Conservation (phyloP, 371 early-diverging fungal genomes). For the Mucor mucedo region DNA sequence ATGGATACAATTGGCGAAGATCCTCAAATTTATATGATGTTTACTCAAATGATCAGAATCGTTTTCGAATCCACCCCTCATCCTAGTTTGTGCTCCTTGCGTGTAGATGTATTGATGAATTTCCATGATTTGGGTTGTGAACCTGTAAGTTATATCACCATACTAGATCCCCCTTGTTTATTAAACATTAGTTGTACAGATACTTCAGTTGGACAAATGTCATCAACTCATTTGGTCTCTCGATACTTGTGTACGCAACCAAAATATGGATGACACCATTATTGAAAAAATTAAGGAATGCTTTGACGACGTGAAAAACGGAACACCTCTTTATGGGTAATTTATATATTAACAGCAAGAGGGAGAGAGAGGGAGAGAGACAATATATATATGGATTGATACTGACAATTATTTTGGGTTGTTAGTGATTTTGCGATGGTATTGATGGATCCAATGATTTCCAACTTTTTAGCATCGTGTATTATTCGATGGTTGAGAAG, state of each 20-base stretch:
- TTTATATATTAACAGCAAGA: background rate
- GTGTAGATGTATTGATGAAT: slow-evolving; percentile 73
- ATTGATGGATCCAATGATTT: slow-evolving; percentile 63
- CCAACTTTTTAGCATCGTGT: slow-evolving; percentile 54
- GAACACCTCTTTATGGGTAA: slow-evolving; percentile 68
- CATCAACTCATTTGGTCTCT: slow-evolving; percentile 70
- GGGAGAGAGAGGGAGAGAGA: background rate
- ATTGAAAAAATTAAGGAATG: slow-evolving; percentile 68
- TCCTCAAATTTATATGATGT: slow-evolving; percentile 62
- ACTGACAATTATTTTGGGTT: background rate
- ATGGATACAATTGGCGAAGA: slow-evolving; percentile 61
- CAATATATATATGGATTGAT: background rate
- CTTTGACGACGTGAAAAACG: slow-evolving; percentile 63
- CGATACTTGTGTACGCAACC: slow-evolving; percentile 69
- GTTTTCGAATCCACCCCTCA: slow-evolving; percentile 64
- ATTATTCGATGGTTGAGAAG: slow-evolving; percentile 45
- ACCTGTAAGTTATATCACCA: slow-evolving; percentile 31
- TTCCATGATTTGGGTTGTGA: slow-evolving; percentile 65
- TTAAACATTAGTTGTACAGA: background rate
- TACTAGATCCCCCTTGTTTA: background rate
- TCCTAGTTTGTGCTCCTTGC: slow-evolving; percentile 64
- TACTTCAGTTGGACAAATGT: slow-evolving; percentile 56
- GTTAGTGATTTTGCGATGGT: slow-evolving; percentile 67
- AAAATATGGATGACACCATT: slow-evolving; percentile 69
- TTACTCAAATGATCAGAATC: slow-evolving; percentile 60